Evolutionary conservation across 2,329 filamentous ascomycete species (phyloP).

Genomic region (Sclerotinia subarctica): DNA sequence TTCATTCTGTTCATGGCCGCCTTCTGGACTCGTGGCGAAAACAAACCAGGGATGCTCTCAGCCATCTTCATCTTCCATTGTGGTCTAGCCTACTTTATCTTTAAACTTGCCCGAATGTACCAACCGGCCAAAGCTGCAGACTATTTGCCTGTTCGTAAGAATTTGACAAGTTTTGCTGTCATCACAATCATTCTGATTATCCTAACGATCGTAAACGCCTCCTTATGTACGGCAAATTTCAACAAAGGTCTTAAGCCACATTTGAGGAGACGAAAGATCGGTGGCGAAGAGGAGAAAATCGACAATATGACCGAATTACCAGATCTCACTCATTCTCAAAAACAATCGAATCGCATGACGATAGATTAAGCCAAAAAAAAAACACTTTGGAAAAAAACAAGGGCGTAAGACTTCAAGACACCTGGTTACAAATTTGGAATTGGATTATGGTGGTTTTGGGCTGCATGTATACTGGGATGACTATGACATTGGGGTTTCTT

Average conservation of each 20-base stretch:
- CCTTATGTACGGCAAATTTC: slow-evolving; percentile 88
- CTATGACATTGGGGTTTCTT: slow-evolving; percentile 9
- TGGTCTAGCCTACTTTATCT: slow-evolving; percentile 91
- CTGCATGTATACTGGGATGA: not conserved
- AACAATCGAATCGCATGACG: slow-evolving; percentile 47
- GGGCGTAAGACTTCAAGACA: not conserved
- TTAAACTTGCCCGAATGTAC: slow-evolving; percentile 98
- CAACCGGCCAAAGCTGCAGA: slow-evolving; percentile 54
- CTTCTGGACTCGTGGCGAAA: slow-evolving; percentile 81
- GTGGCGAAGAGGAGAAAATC: slow-evolving; percentile 48
- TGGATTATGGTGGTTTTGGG: slow-evolving; percentile 2
- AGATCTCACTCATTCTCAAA: slow-evolving; percentile 40
- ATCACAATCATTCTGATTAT: slow-evolving; percentile 88
- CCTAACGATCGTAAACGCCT: slow-evolving; percentile 81
- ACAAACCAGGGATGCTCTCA: slow-evolving; percentile 68
- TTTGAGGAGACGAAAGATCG: slow-evolving; percentile 58
- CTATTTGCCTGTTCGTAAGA: slow-evolving; percentile 78
- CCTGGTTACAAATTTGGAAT: slow-evolving; percentile 1
- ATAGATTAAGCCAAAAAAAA: slow-evolving; percentile 42
- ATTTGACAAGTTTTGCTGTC: slow-evolving; percentile 88
- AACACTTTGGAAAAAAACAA: slow-evolving; percentile 7
- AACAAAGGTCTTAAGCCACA: slow-evolving; percentile 85
- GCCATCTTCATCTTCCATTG: slow-evolving; percentile 86
- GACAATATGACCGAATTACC: slow-evolving; percentile 48
- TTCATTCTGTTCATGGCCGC: slow-evolving; percentile 81